Evolutionary conservation across 139 green algal species (phyloP).

Genomic region (Zygnema circumcarinatum): DNA sequence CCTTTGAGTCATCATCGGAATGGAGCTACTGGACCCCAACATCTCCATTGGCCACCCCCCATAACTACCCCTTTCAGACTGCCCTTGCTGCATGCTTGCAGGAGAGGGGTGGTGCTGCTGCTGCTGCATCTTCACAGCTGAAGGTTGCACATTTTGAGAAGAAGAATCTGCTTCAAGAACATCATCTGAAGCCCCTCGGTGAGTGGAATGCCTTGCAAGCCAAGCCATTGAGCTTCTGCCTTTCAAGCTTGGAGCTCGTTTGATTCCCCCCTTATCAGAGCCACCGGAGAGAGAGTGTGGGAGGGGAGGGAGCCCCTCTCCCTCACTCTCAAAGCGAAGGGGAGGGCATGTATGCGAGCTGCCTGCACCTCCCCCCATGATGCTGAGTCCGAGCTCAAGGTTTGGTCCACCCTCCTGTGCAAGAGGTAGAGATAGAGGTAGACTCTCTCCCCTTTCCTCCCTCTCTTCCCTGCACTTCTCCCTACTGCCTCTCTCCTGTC

Average conservation of each 20-base stretch:
- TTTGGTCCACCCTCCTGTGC: no score
- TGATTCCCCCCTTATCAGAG: neutral
- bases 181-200: neutral
- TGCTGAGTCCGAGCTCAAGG: neutral
- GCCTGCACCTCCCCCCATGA: neutral
- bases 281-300: no score
- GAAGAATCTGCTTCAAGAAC: no score
- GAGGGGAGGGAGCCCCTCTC: no score
- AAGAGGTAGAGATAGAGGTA: no score
- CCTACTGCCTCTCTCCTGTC: neutral
- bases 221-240: neutral
- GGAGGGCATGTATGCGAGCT: neutral
- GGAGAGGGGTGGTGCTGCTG: neutral
- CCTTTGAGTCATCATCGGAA: neutral
- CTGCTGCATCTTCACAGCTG: no score
- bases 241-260: neutral
- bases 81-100: neutral
- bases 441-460: neutral
- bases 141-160: no score
- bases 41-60: neutral
- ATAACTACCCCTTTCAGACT: neutral
- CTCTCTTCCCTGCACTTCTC: neutral
- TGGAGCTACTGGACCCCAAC: neutral
- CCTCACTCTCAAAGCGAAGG: no score
- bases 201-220: neutral